These are phyloP conservation scores for Trichoderma guizhouense DNA, from an alignment of 2,329 filamentous ascomycete genomes.

Conservation along the genomic window DNA sequence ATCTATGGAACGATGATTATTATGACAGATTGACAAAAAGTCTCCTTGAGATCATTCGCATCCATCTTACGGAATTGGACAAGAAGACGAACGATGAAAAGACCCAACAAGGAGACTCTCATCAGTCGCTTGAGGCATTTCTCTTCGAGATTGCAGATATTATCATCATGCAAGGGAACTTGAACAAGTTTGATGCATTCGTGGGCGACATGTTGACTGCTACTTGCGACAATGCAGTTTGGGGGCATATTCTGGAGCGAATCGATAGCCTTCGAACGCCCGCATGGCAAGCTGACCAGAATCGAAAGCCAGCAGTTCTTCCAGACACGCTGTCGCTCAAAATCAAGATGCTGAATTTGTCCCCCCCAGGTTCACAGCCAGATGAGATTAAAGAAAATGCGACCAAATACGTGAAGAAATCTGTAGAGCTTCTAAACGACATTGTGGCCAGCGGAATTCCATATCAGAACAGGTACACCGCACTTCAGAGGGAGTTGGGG, in stretches of 20 bases:
- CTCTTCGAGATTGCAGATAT: background rate
- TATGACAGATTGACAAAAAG: background rate
- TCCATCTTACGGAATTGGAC: background rate
- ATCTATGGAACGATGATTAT: slow-evolving; percentile 22
- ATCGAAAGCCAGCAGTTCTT: background rate
- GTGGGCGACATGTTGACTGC: background rate
- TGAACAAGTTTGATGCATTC: background rate
- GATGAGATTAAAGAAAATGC: background rate
- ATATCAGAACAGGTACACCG: background rate
- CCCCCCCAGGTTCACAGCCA: background rate
- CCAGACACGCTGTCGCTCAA: slow-evolving; percentile 4
- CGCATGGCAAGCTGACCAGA: slow-evolving; percentile 2
- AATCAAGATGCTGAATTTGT: background rate
- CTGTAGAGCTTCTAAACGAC: background rate
- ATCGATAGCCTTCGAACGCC: slow-evolving; percentile 10
- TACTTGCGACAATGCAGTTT: background rate
- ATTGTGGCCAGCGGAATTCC: background rate
- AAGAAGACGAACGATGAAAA: background rate
- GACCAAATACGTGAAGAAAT: background rate
- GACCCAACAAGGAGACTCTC: background rate
- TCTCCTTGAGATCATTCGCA: background rate
- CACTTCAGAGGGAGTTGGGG: background rate
- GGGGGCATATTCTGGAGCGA: background rate
- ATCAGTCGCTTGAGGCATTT: background rate
- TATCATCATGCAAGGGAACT: background rate